phyloP scores from a whole-genome alignment of 2,329 filamentous ascomycete species.

The Fusarium cicatricum region DNA sequence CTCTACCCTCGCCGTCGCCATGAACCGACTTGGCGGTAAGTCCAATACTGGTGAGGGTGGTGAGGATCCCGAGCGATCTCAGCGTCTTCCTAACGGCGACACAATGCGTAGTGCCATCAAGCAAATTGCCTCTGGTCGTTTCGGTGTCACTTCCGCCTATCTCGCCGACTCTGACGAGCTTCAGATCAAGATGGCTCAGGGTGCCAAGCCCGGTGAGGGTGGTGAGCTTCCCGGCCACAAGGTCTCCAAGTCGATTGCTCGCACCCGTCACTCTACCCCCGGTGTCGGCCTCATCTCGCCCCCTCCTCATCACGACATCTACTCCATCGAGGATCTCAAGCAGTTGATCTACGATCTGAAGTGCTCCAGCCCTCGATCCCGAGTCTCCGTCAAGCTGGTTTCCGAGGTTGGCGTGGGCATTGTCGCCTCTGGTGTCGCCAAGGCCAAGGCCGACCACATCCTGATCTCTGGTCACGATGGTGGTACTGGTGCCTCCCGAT shows the following conservation, averaged over 20 bases:
- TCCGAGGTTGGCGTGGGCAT: slow-evolving; percentile 98
- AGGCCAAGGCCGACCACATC: slow-evolving; percentile 97
- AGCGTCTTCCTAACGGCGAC: slow-evolving; percentile 88
- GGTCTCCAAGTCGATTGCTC: slow-evolving; percentile 91
- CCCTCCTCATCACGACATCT: slow-evolving; percentile 97
- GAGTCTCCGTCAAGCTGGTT: slow-evolving; percentile 96
- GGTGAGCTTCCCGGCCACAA: slow-evolving; percentile 98
- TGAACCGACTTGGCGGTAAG: slow-evolving; percentile 96
- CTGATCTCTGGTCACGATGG: slow-evolving; percentile 96
- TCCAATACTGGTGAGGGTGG: slow-evolving; percentile 98
- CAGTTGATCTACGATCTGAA: slow-evolving; percentile 98
- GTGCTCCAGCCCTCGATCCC: slow-evolving; percentile 90
- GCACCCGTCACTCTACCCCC: slow-evolving; percentile 93
- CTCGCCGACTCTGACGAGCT: slow-evolving; percentile 94
- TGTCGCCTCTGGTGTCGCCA: slow-evolving; percentile 95
- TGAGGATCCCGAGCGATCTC: slow-evolving; percentile 90
- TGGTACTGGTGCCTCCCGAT: slow-evolving; percentile 94
- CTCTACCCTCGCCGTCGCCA: slow-evolving; percentile 92
- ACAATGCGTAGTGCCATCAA: slow-evolving; percentile 98
- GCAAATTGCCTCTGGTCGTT: slow-evolving; percentile 94
- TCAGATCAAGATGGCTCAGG: slow-evolving; percentile 99
- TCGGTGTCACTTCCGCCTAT: slow-evolving; percentile 95
- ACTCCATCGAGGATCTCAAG: slow-evolving; percentile 97
- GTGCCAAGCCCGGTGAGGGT: slow-evolving; percentile 96
- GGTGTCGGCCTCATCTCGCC: slow-evolving; percentile 96